Evolutionary conservation across 345 rosid species (phyloP), one percentile per base, ranked within the genome.

Genomic region (Aegle marmelos): DNA sequence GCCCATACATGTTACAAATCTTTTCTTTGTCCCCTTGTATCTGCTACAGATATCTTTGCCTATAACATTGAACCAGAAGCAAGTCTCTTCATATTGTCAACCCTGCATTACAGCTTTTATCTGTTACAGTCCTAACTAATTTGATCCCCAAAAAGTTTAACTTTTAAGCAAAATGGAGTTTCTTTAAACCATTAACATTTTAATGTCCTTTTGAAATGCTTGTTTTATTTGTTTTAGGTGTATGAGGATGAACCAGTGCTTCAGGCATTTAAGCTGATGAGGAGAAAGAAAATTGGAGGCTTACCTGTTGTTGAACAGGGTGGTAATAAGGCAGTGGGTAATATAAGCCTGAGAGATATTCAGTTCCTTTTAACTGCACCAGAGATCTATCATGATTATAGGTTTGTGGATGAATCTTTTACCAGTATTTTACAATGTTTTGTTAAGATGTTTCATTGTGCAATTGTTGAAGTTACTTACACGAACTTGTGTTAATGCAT

Each of bases 211-310:
- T 54, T 53, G 28, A 62, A 74, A 53, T 41, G 19, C 22, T 75
- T 21, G 13, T 31, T 39, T 72, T 7, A 31, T 75, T 28, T 78
- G 70, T 68, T 79, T 79, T 73, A 96, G 99, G 93, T 94, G 76
- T 80, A 91, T 1, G 98, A 91, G 73, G 89, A 94, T 53, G 98
- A 96, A 76, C 98, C 99, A n/a, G 99, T 96, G 85, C 96, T 96
- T 73, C 98, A 94, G 82, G 99, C 94, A 17, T 96, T 96, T 78
- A 94, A 94, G 88, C 78, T 94, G 76, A 92, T 94, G 99, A 87
- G 98, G 85, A 91, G 89, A 87, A 86, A 77, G 79, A 86, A 85
- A 76, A 78, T 94, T 28, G 98, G 98, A 75, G 99, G 95, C 14
- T 68, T 96, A 68, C 99, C 98, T 7, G 94, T 96, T 11, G 76